A percentile compares a stretch with the other conserved stretches of the same genome.
Conservation (phyloP, 495 filamentous ascomycete species). For the Endocarpon pusillum region DNA sequence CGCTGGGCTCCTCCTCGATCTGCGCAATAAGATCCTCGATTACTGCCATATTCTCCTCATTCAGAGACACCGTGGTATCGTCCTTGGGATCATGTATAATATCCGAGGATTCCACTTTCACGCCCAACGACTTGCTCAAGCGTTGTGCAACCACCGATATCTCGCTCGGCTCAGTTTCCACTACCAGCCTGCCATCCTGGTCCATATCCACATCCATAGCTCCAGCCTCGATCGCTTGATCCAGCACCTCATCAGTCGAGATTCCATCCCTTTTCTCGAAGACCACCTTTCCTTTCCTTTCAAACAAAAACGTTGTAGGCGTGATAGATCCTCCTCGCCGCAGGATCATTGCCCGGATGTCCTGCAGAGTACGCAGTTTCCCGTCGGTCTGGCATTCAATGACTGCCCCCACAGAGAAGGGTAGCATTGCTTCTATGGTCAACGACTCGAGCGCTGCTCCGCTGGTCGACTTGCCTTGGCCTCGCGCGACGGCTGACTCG, state of each 20-base stretch:
- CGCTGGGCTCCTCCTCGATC: constrained; percentile 40
- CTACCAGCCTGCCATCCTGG: constrained; percentile 47
- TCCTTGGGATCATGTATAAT: constrained; percentile 76
- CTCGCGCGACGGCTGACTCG: constrained; percentile 67
- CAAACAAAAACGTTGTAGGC: constrained; percentile 69
- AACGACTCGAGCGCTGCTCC: constrained; percentile 59
- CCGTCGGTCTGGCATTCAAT: constrained; percentile 75
- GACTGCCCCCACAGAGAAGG: constrained; percentile 59
- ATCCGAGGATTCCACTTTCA: constrained; percentile 51
- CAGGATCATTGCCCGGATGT: constrained; percentile 52
- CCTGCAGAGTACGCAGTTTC: constrained; percentile 51
- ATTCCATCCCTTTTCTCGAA: constrained; percentile 46
- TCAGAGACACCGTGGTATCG: constrained; percentile 50
- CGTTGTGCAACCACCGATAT: constrained; percentile 47
- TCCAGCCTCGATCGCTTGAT: constrained; percentile 71
- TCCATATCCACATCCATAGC: constrained; percentile 64
- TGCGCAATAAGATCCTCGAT: constrained; percentile 35
- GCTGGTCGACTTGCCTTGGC: constrained; percentile 59
- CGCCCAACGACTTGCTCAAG: constrained; percentile 35
- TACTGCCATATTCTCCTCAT: constrained; percentile 26
- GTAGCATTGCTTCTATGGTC: constrained; percentile 69
- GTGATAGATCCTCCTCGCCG: constrained; percentile 47
- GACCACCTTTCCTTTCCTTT: constrained; percentile 52
- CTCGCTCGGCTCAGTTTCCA: constrained; percentile 57
- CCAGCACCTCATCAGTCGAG: constrained; percentile 58